Percentiles rank a stretch among this genome's conserved stretches.
Conservation (phyloP, 2,329 filamentous ascomycete genomes). For the Ophiosphaerella narmari region DNA sequence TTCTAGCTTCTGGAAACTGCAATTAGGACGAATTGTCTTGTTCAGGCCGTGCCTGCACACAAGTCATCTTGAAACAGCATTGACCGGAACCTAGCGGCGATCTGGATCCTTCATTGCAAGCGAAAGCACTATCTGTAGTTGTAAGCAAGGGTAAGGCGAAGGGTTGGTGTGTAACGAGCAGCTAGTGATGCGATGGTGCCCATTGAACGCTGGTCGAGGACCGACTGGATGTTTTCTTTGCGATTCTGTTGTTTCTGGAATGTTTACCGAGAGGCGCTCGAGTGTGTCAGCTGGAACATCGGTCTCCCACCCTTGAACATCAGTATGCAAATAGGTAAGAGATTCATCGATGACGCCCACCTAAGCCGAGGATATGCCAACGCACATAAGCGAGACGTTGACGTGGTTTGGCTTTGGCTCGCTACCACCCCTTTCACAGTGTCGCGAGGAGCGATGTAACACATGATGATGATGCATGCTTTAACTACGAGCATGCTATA, state of each 20-base stretch:
- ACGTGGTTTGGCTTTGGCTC: no score
- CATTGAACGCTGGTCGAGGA: slow-evolving; percentile 8
- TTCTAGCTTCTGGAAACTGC: neutral
- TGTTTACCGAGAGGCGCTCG: slow-evolving; percentile 7
- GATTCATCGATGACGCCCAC: neutral
- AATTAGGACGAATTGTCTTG: neutral
- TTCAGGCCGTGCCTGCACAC: neutral
- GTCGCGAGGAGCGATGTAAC: neutral
- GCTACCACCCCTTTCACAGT: neutral
- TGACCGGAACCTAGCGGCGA: neutral
- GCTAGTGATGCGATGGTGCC: slow-evolving; percentile 18
- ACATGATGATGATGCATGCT: neutral
- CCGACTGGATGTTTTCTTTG: slow-evolving; percentile 2
- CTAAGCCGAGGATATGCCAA: neutral
- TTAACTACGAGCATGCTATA: no score
- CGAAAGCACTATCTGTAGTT: neutral
- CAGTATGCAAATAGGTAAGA: neutral
- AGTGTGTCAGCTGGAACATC: neutral
- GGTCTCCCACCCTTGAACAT: neutral
- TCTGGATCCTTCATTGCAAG: neutral
- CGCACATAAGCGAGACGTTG: neutral
- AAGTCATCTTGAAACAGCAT: neutral
- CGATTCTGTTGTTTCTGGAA: slow-evolving; percentile 7
- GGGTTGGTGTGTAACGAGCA: neutral
- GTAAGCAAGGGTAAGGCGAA: neutral